Conservation (phyloP, 192 early-diverging fungal species). For the Coemansia sp. region DNA sequence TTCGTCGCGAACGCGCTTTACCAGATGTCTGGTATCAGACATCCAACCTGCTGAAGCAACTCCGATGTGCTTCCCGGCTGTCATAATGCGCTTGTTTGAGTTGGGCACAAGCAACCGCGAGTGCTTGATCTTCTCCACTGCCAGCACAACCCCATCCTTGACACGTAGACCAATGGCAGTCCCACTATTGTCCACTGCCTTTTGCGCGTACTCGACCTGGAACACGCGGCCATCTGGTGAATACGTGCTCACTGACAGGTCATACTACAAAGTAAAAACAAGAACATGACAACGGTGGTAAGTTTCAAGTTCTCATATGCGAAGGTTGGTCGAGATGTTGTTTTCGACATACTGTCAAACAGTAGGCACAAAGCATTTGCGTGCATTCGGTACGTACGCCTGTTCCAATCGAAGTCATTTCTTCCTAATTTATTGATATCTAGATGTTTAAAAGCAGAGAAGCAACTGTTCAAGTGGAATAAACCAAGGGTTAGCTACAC, state of each 20-base stretch:
- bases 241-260: slow-evolving; percentile 96
- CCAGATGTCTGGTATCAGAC: slow-evolving; percentile 88
- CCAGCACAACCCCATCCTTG: slow-evolving; percentile 95
- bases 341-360: slow-evolving; percentile 1
- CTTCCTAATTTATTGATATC: not conserved
- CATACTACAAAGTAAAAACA: slow-evolving; percentile 66
- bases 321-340: slow-evolving; percentile 9
- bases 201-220: slow-evolving; percentile 98
- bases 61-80: slow-evolving; percentile 89
- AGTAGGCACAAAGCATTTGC: not conserved
- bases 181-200: slow-evolving; percentile 98
- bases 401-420: slow-evolving; percentile 89
- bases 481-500: not conserved
- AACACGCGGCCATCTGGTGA: slow-evolving; percentile 99
- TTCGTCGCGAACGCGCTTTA: slow-evolving; percentile 88
- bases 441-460: not conserved
- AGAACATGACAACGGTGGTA: not conserved
- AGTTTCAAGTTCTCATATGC: not conserved
- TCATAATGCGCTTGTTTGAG: slow-evolving; percentile 90
- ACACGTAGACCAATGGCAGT: slow-evolving; percentile 92
- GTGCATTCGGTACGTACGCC: slow-evolving; percentile 64
- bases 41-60: slow-evolving; percentile 90
- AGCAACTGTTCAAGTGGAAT: not conserved
- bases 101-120: slow-evolving; percentile 92
- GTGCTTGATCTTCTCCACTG: slow-evolving; percentile 92